Evolutionary conservation across 1,284 basidiomycete species (phyloP).

Genomic region (Cryptococcus sp.): DNA sequence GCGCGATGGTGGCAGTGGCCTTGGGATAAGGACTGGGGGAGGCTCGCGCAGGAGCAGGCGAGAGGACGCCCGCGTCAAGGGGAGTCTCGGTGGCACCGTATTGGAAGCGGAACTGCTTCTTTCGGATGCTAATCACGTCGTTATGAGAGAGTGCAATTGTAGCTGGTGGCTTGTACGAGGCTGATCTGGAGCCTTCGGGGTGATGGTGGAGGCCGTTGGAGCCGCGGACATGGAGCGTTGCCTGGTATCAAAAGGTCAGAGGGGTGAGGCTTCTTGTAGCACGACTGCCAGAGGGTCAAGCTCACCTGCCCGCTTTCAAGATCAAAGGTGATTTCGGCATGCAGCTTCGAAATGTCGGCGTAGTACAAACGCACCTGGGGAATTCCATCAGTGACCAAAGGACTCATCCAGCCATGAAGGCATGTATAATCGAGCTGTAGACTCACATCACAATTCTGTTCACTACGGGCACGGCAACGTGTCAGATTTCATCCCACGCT

Average conservation of each 20-base stretch:
- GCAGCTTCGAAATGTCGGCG: conserved; percentile 45
- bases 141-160: conserved; percentile 27
- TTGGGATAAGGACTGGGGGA: conserved; percentile 1
- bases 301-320: conserved; percentile 35
- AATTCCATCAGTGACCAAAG: neutral
- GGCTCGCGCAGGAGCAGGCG: conserved; percentile 4
- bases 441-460: conserved; percentile 42
- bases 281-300: neutral
- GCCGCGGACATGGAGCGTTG: conserved; percentile 38
- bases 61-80: conserved; percentile 4
- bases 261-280: neutral
- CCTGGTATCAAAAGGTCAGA: conserved; percentile 19
- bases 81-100: conserved; percentile 23
- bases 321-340: conserved; percentile 46
- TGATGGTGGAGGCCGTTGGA: conserved; percentile 33
- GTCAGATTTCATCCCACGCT: neutral
- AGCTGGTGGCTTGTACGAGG: conserved; percentile 23
- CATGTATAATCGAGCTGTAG: neutral
- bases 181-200: conserved; percentile 10
- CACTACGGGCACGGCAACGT: conserved; percentile 16
- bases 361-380: conserved; percentile 44
- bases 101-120: conserved; percentile 46
- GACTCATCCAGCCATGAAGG: neutral
- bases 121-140: conserved; percentile 42
- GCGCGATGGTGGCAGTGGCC: neutral